A percentile compares a stretch with the other conserved stretches of the same genome.
Evolutionary conservation across 148 eudicot genomes (phyloP).

Genomic region (Linanthus parryae): DNA sequence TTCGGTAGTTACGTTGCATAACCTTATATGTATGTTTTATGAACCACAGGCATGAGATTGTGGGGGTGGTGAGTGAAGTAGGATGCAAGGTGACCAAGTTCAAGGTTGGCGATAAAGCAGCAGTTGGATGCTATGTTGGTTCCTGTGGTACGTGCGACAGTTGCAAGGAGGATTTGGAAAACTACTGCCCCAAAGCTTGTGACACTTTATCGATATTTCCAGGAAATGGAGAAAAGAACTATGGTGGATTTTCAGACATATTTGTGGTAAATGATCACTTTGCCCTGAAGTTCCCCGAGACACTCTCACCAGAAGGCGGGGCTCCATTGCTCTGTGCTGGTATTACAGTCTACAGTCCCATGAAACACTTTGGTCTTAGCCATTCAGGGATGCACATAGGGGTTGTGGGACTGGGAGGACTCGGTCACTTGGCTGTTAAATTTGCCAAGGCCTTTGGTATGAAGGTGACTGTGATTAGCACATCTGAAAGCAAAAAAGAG

Average conservation of each 20-base stretch:
- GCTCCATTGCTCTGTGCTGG: conserved; percentile 6
- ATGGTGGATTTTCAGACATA: not conserved
- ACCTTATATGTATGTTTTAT: too few relatives aligned
- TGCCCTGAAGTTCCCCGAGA: not conserved
- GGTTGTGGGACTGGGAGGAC: conserved; percentile 1
- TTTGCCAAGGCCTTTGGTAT: conserved; percentile 3
- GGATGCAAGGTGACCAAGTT: not conserved
- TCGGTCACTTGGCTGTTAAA: conserved; percentile 1
- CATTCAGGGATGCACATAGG: conserved; percentile 2
- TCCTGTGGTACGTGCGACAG: conserved; percentile 1
- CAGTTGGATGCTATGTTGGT: conserved; percentile 1
- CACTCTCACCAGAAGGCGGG: not conserved
- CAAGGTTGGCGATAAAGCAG: conserved; percentile 4
- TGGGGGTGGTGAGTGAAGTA: not conserved
- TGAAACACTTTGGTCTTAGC: conserved; percentile 1
- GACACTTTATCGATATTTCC: not conserved
- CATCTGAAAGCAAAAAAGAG: conserved; percentile 11
- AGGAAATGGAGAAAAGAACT: not conserved
- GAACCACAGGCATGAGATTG: not conserved
- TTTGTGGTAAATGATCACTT: conserved; percentile 4
- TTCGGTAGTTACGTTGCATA: too few relatives aligned
- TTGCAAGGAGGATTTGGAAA: not conserved
- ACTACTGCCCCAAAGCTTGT: not conserved
- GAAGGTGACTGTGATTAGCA: conserved; percentile 1
- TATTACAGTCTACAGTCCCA: conserved; percentile 2